Percentiles rank a stretch among this genome's conserved stretches.
Conservation (phyloP, 2,329 filamentous ascomycete genomes). For the Eutypa lata region DNA sequence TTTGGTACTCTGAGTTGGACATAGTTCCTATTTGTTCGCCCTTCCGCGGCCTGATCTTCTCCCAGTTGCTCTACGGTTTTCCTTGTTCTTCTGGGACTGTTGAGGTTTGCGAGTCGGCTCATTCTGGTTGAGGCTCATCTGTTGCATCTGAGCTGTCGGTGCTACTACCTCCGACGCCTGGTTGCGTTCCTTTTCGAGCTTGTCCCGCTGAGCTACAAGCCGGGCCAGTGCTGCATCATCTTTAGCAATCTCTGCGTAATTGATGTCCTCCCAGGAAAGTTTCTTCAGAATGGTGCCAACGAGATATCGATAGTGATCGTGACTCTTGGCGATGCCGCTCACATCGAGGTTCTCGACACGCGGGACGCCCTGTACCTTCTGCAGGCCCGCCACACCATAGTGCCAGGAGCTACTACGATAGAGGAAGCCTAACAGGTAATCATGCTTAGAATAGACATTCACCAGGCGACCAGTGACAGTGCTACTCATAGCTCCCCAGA, state of each 20-base stretch:
- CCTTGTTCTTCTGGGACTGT: slow-evolving; percentile 3
- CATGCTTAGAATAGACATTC: slow-evolving; percentile 84
- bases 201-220: slow-evolving; percentile 21
- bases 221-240: slow-evolving; percentile 28
- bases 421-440: slow-evolving; percentile 84
- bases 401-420: slow-evolving; percentile 81
- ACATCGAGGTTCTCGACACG: slow-evolving; percentile 67
- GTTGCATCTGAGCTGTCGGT: background rate
- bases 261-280: slow-evolving; percentile 67
- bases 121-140: background rate
- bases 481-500: slow-evolving; percentile 75
- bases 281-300: slow-evolving; percentile 64
- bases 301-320: slow-evolving; percentile 67
- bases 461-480: slow-evolving; percentile 82
- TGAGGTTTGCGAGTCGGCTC: background rate
- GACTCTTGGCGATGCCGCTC: slow-evolving; percentile 63
- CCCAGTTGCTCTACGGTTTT: background rate
- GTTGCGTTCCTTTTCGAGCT: slow-evolving; percentile 11
- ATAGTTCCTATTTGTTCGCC: background rate
- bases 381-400: slow-evolving; percentile 79
- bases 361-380: slow-evolving; percentile 65
- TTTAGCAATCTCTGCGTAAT: slow-evolving; percentile 32
- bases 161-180: background rate
- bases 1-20: too few species aligned
- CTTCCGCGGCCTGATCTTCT: background rate